A percentile compares a stretch with the other conserved stretches of the same genome.
phyloP scores from a whole-genome alignment of 805 yeast species.

The Pichia insulana region DNA sequence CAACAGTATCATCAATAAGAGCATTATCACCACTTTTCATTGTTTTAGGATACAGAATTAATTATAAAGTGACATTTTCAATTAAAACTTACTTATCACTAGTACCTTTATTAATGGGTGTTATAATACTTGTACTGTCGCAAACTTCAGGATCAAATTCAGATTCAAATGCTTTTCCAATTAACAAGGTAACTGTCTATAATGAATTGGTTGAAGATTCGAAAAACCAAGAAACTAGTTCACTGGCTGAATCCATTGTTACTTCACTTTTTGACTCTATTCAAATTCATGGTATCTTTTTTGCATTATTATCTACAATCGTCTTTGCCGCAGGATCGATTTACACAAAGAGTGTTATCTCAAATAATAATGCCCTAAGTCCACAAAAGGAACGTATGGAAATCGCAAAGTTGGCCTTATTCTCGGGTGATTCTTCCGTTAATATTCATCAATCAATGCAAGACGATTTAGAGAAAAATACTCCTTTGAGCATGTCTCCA shows the following conservation, averaged over 20 bases:
- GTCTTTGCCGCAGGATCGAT: conserved; percentile 82
- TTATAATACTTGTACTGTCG: conserved; percentile 37
- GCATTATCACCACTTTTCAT: conserved; percentile 58
- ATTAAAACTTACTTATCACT: conserved; percentile 42
- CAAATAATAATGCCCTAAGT: conserved; percentile 23
- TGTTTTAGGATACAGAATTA: conserved; percentile 44
- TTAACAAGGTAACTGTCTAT: too few relatives aligned
- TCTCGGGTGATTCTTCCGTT: not conserved
- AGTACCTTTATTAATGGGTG: conserved; percentile 45
- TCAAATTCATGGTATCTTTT: conserved; percentile 43
- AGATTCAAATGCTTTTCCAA: not conserved
- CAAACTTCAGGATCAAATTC: conserved; percentile 13
- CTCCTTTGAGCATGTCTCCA: not conserved
- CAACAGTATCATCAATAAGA: conserved; percentile 64
- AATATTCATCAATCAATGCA: not conserved
- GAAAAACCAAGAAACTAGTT: conserved; percentile 1
- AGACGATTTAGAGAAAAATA: conserved; percentile 9
- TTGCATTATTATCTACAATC: conserved; percentile 58
- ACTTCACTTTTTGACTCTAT: not conserved
- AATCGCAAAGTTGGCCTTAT: conserved; percentile 4
- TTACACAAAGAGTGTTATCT: conserved; percentile 75
- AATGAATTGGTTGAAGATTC: not conserved
- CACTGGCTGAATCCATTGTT: not conserved
- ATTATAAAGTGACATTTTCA: conserved; percentile 44
- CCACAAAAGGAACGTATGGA: conserved; percentile 4